Conservation (phyloP, 192 early-diverging fungal species). For the Linnemannia zychae region DNA sequence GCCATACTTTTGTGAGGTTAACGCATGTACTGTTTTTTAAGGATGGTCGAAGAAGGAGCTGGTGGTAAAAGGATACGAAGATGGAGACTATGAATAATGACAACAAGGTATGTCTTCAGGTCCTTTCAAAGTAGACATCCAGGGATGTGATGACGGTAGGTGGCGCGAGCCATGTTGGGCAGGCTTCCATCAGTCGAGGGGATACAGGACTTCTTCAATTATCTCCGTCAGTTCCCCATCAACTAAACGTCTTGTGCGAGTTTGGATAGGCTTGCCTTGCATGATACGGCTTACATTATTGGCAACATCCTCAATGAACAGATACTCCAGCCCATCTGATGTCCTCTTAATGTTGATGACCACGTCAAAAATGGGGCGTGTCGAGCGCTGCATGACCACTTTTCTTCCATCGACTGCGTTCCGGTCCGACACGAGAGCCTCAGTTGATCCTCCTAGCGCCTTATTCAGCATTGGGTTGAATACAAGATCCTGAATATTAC, state of each 20-base stretch:
- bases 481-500: constrained; percentile 24
- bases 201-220: constrained; percentile 5
- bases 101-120: too few species aligned
- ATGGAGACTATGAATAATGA: too few species aligned
- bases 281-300: constrained; percentile 19
- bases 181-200: not conserved
- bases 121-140: too few species aligned
- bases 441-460: constrained; percentile 6
- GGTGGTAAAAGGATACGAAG: too few species aligned
- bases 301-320: constrained; percentile 18
- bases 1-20: too few species aligned
- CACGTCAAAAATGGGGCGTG: constrained; percentile 20
- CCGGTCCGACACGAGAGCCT: constrained; percentile 18
- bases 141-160: too few species aligned
- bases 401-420: constrained; percentile 14
- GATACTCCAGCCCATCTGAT: constrained; percentile 7
- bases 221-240: not conserved
- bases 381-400: constrained; percentile 1
- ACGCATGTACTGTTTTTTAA: too few species aligned
- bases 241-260: constrained; percentile 15
- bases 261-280: not conserved
- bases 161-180: too few species aligned
- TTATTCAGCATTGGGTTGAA: constrained; percentile 28
- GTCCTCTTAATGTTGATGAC: constrained; percentile 23
- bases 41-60: too few species aligned